A percentile compares a stretch with the other conserved stretches of the same genome.
Conservation (phyloP, 1,284 basidiomycete genomes). For the Abortiporus biennis region DNA sequence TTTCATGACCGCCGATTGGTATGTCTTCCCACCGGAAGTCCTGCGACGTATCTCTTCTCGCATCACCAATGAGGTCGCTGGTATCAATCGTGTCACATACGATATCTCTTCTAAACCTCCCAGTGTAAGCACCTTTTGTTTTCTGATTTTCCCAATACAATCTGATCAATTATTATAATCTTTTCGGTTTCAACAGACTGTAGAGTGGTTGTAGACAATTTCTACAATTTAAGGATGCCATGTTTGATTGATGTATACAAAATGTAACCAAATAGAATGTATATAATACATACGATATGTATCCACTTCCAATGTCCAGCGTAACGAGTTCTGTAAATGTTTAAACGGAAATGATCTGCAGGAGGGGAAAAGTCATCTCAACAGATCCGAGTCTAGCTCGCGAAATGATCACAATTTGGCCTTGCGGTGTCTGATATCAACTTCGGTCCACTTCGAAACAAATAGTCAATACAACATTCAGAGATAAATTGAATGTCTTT, state of each 20-base stretch:
- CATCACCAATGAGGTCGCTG: constrained; percentile 96
- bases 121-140: constrained; percentile 48
- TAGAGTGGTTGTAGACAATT: constrained; percentile 21
- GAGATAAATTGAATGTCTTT: no score
- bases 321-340: no score
- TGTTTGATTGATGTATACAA: no score
- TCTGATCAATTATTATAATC: not conserved
- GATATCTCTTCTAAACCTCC: constrained; percentile 99
- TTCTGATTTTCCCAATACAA: not conserved
- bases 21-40: constrained; percentile 91
- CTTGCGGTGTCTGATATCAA: no score
- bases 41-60: constrained; percentile 90
- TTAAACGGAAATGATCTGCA: no score
- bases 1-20: constrained; percentile 99
- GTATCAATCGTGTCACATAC: constrained; percentile 92
- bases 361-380: no score
- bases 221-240: not conserved
- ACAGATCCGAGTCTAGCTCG: no score
- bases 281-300: no score
- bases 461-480: no score
- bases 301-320: no score
- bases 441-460: no score
- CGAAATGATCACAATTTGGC: not conserved
- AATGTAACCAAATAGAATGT: no score
- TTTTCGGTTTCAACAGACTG: constrained; percentile 14